Conservation (phyloP, 805 yeast species). For the Myxozyma sirexii region DNA sequence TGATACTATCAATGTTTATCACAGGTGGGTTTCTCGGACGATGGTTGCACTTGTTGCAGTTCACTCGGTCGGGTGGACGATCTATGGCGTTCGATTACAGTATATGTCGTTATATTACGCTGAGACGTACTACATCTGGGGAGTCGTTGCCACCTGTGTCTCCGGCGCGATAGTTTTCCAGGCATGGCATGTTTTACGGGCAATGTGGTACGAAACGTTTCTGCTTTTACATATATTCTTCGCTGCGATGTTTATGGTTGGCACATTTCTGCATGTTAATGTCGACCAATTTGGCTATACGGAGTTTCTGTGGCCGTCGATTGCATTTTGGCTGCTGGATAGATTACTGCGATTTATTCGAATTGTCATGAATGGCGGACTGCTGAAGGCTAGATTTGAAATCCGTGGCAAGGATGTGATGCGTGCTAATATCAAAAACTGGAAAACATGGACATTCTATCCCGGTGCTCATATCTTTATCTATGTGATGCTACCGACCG, state of each 20-base stretch:
- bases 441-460: neutral
- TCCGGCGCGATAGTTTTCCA: slow-evolving; percentile 49
- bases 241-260: slow-evolving; percentile 56
- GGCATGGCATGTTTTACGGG: slow-evolving; percentile 53
- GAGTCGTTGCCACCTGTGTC: slow-evolving; percentile 51
- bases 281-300: slow-evolving; percentile 38
- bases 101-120: neutral
- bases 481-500: slow-evolving; percentile 10
- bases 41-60: slow-evolving; percentile 53
- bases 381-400: slow-evolving; percentile 50
- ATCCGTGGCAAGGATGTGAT: slow-evolving; percentile 45
- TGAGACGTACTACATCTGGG: slow-evolving; percentile 12
- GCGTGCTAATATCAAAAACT: neutral
- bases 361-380: slow-evolving; percentile 58
- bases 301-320: slow-evolving; percentile 53
- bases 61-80: slow-evolving; percentile 49
- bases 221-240: slow-evolving; percentile 57
- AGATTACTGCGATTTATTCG: slow-evolving; percentile 52
- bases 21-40: slow-evolving; percentile 63
- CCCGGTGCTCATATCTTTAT: slow-evolving; percentile 29
- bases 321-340: slow-evolving; percentile 72
- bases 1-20: slow-evolving; percentile 63
- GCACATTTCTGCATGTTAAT: slow-evolving; percentile 63
- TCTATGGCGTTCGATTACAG: neutral
- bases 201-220: slow-evolving; percentile 59